These are phyloP conservation scores for Bimuria novae-zelandiae DNA, from an alignment of 2,329 filamentous ascomycete species.

Conservation along the genomic window DNA sequence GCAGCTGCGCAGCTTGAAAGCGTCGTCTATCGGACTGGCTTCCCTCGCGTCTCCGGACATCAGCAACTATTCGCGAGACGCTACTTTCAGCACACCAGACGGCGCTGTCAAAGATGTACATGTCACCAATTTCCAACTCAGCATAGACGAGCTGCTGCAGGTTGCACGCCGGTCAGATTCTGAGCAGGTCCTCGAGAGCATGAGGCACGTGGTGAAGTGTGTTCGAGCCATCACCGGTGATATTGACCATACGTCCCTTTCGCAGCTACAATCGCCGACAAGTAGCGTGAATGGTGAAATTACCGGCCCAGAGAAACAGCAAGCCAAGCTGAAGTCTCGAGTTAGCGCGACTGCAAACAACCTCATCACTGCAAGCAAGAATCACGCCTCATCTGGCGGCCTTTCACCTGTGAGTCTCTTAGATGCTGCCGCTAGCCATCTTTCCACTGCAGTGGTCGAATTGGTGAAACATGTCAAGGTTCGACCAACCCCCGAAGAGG, in stretches of 20 bases:
- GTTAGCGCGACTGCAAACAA: slow-evolving; percentile 96
- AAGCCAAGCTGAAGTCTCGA: slow-evolving; percentile 73
- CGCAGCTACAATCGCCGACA: slow-evolving; percentile 41
- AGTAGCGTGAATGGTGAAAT: slow-evolving; percentile 43
- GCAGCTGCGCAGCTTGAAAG: slow-evolving; percentile 79
- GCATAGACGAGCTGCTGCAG: slow-evolving; percentile 87
- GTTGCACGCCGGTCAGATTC: slow-evolving; percentile 75
- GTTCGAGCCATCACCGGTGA: slow-evolving; percentile 86
- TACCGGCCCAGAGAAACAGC: slow-evolving; percentile 53
- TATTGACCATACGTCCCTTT: slow-evolving; percentile 62
- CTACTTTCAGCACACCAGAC: slow-evolving; percentile 69
- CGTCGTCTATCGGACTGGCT: slow-evolving; percentile 75
- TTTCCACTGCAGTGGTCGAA: slow-evolving; percentile 84
- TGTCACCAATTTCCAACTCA: slow-evolving; percentile 92
- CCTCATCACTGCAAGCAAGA: slow-evolving; percentile 91
- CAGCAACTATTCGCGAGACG: slow-evolving; percentile 67
- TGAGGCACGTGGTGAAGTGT: slow-evolving; percentile 82
- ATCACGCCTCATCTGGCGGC: slow-evolving; percentile 80
- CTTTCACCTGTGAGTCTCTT: slow-evolving; percentile 91
- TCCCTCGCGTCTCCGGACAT: slow-evolving; percentile 65
- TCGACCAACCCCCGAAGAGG: slow-evolving; percentile 71
- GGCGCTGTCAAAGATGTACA: slow-evolving; percentile 89
- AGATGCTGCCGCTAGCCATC: slow-evolving; percentile 89
- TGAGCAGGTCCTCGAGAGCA: slow-evolving; percentile 76
- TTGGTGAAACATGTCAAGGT: slow-evolving; percentile 85